Conservation (phyloP, 495 filamentous ascomycete species). For the Talaromyces thailandensis region DNA sequence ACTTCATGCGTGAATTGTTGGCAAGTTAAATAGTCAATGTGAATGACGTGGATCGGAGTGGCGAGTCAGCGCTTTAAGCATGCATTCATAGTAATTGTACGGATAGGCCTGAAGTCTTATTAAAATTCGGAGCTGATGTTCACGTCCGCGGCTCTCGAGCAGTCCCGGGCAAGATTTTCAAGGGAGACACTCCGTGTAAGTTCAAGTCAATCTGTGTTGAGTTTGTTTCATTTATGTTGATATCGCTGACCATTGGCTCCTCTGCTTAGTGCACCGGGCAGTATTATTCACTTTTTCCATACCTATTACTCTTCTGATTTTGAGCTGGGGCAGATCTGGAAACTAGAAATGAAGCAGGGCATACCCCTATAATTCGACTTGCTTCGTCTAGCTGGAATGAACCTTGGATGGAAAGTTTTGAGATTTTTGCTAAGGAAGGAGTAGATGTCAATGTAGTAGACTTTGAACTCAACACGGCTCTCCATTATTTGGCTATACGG, state of each 20-base stretch:
- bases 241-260: neutral
- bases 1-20: slow-evolving; percentile 3
- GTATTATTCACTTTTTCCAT: neutral
- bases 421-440: neutral
- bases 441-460: slow-evolving; percentile 6
- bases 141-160: neutral
- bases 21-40: slow-evolving; percentile 4
- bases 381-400: neutral
- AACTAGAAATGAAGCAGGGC: neutral
- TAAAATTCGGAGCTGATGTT: slow-evolving; percentile 2
- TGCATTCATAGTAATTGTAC: neutral
- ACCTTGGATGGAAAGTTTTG: neutral
- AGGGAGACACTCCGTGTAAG: slow-evolving; percentile 2
- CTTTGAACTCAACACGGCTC: slow-evolving; percentile 3
- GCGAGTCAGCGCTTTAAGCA: slow-evolving; percentile 4
- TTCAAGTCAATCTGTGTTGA: neutral
- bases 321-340: slow-evolving; percentile 1
- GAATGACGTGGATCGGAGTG: slow-evolving; percentile 1
- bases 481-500: slow-evolving; percentile 4
- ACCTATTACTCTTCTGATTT: slow-evolving; percentile 1
- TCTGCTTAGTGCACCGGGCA: slow-evolving; percentile 3
- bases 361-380: neutral
- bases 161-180: neutral
- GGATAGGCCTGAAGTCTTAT: neutral
- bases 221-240: slow-evolving; percentile 1